Evolutionary conservation across 1,139 yeast genomes (phyloP), one percentile per base, ranked within the genome.

Genomic region (Pneumocystis jirovecii): DNA sequence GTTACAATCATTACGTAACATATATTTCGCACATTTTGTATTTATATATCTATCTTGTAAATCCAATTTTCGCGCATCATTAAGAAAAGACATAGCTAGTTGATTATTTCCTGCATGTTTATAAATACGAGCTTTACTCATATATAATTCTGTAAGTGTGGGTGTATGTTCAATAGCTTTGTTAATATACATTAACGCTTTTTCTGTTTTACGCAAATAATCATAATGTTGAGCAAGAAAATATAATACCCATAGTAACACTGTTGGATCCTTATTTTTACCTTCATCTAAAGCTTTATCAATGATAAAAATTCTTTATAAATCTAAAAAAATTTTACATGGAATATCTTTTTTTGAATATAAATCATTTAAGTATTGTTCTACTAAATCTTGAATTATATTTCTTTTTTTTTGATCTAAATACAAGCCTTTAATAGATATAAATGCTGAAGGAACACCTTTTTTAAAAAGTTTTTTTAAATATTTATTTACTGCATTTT

Each of bases 361-460:
- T 50, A 68, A 56, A 2, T 67, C 60, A 15, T 64, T 70, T 70
- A 78, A 77, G 70, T 82, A 85, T 3, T 82, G 81, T 62, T 74
- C 70, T 15, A 86, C 89, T 64, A 86, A 76, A 40, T 80, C 73
- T 68, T 82, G 84, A 69, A 89, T 81, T 5, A 81, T 75, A 5
- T 73, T 70, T 56, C 76, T 76, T 72, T 87, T 86, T 17, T 73
- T 73, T 1, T 73, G 68, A 69, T 82, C 81, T 66, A 78, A 80
- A 75, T 89, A 90, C 69, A 91, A 79, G 0, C 95, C 88, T 76
- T 91, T 90, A 65, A 93, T 83, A 71, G 88, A 86, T 63, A 87
- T 87, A 76, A 91, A 93, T 6, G 95, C 82, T 0, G 97, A 89
- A 3, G 98, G 98, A 42, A 90, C 95, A 56, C 96, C 96, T 68